Base-by-base conservation (phyloP, 1,284 basidiomycete genomes). In the Earliella scabrosa region DNA sequence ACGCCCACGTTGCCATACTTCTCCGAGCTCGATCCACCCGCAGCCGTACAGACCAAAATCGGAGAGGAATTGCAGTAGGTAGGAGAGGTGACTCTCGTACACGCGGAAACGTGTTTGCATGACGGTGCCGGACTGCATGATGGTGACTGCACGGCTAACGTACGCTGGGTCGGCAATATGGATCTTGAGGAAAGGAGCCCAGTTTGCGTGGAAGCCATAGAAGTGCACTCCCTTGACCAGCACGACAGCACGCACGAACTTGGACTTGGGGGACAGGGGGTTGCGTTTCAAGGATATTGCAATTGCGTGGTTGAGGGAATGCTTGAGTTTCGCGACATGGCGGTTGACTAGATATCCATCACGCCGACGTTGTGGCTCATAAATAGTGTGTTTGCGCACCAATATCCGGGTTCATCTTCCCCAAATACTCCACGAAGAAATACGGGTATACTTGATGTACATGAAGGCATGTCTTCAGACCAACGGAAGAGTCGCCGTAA, bases 41-140 rank as follows among this genome's bases (percentile, higher is more conserved):
- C 97, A 98, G 2, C 97, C 97, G 67, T 95, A 97, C 32, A 99
- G 79, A 58, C 95, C 95, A 72, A 93, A 96, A 74, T 99, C 97
- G 71, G 91, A 91, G 83, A 98, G 85, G 75, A 98, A 98, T 73
- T 98, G 96, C 23, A 98, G 79, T 40, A 87, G 78, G 71, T 89
- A 98, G 67, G 85, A 90, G 66, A 98, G 81, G 74, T 99, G 97
- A 59, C 89, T 91, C 73, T 99, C 97, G 71, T 90, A 97, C 7
- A 90, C 81, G 56, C 85, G 81, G 74, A 92, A 92, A 45, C 83
- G 83, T 20, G 86, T 87, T 29, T 82, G 80, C 83, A 97, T 88
- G 38, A 97, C 82, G 4, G 86, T 85, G 21, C 92, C 93, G 20
- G 90, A 90, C 57, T 88, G 85, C 52, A 97, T 72, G 52, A 96